Evolutionary conservation across 1,284 basidiomycete genomes (phyloP).

Genomic region (Schizophyllum commune): DNA sequence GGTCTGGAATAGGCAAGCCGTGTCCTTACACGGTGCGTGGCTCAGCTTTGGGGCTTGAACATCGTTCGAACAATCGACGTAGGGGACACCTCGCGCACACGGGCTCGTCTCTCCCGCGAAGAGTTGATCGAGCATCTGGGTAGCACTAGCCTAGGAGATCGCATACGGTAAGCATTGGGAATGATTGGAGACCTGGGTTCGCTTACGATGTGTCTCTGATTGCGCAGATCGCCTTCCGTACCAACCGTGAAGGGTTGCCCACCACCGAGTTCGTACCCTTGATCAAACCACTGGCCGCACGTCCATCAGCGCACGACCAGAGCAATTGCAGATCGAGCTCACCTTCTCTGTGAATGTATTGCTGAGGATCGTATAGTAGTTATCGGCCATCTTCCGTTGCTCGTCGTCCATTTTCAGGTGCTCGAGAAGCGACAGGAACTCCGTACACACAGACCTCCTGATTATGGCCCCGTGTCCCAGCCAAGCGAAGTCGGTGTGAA

Average conservation of each 20-base stretch:
- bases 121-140: conserved; percentile 31
- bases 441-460: conserved; percentile 30
- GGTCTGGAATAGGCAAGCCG: conserved; percentile 44
- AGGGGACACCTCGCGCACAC: conserved; percentile 7
- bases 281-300: conserved; percentile 45
- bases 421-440: conserved; percentile 43
- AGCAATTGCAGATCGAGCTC: neutral
- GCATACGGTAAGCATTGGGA: neutral
- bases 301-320: conserved; percentile 8
- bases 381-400: conserved; percentile 61
- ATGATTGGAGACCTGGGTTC: neutral
- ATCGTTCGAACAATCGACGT: conserved; percentile 3
- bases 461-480: conserved; percentile 57
- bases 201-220: conserved; percentile 51
- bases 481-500: conserved; percentile 60
- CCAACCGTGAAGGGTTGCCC: conserved; percentile 59
- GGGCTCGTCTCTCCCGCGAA: conserved; percentile 7
- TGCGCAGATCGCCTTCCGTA: conserved; percentile 46
- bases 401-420: conserved; percentile 37
- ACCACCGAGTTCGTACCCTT: conserved; percentile 50
- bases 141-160: conserved; percentile 29
- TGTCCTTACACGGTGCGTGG: conserved; percentile 37
- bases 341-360: conserved; percentile 27
- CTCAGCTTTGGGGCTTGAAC: neutral
- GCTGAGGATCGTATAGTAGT: conserved; percentile 55